phyloP scores from a whole-genome alignment of 306 rosid species.

The Trifolium repens region DNA sequence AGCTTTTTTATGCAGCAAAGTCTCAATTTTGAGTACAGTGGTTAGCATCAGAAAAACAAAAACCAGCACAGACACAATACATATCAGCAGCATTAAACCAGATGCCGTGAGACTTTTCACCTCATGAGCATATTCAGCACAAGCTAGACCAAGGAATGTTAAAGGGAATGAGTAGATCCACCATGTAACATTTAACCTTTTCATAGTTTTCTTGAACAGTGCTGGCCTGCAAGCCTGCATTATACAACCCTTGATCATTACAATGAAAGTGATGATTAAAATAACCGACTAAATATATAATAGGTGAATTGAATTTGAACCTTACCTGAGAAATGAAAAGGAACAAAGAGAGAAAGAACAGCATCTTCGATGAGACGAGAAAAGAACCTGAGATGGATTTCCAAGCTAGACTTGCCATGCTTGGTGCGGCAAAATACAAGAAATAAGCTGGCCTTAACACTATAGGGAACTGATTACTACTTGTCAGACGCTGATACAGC shows the following conservation, averaged over 20 bases:
- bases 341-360: constrained; percentile 61
- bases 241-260: not conserved
- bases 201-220: constrained; percentile 60
- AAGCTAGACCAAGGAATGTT: constrained; percentile 56
- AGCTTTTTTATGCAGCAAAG: constrained; percentile 35
- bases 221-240: constrained; percentile 55
- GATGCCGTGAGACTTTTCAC: constrained; percentile 43
- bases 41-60: constrained; percentile 50
- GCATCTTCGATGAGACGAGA: constrained; percentile 55
- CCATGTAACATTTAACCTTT: constrained; percentile 52
- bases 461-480: constrained; percentile 48
- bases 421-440: constrained; percentile 60
- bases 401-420: constrained; percentile 68
- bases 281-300: not conserved
- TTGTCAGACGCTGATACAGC: constrained; percentile 49
- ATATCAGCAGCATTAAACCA: constrained; percentile 44
- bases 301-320: not conserved
- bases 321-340: constrained; percentile 57
- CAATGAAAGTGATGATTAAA: not conserved
- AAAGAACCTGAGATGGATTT: constrained; percentile 52
- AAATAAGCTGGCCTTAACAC: constrained; percentile 53
- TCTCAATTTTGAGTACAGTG: constrained; percentile 46
- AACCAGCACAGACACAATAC: constrained; percentile 48
- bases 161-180: constrained; percentile 59
- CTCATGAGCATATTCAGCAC: constrained; percentile 52